phyloP scores from a whole-genome alignment of 257 asterid genomes.

The Nicotiana attenuata region DNA sequence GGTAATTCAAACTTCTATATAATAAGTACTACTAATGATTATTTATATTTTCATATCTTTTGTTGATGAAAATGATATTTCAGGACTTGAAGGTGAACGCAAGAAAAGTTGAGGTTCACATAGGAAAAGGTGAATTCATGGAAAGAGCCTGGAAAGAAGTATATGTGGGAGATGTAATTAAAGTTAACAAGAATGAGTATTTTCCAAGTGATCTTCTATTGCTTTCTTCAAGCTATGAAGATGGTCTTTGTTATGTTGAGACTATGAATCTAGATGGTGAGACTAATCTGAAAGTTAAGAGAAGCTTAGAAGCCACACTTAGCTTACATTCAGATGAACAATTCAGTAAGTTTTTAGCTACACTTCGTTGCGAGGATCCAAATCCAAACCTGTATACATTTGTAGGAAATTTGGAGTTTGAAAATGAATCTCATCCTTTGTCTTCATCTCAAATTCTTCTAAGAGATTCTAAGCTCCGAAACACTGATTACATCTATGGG shows the following conservation, averaged over 20 bases:
- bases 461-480: conserved; percentile 91
- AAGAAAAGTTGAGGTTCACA: conserved; percentile 60
- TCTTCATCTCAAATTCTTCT: conserved; percentile 87
- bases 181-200: conserved; percentile 80
- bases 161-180: conserved; percentile 81
- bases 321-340: conserved; percentile 49
- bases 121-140: conserved; percentile 56
- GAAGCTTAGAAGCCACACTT: conserved; percentile 62
- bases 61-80: neutral
- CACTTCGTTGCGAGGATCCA: conserved; percentile 83
- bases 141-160: conserved; percentile 78
- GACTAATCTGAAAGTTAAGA: conserved; percentile 87
- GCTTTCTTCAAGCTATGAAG: conserved; percentile 81
- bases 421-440: conserved; percentile 52
- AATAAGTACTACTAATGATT: neutral
- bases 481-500: conserved; percentile 72
- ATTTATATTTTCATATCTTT: too few relatives aligned
- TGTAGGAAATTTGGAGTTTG: conserved; percentile 78
- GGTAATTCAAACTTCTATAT: neutral
- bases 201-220: conserved; percentile 90
- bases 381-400: conserved; percentile 79
- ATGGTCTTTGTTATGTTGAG: conserved; percentile 92
- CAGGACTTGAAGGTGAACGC: conserved; percentile 89
- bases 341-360: conserved; percentile 62
- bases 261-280: conserved; percentile 97